Evolutionary conservation across 257 asterid genomes (phyloP).

Genomic region (Ophiorrhiza pumila): DNA sequence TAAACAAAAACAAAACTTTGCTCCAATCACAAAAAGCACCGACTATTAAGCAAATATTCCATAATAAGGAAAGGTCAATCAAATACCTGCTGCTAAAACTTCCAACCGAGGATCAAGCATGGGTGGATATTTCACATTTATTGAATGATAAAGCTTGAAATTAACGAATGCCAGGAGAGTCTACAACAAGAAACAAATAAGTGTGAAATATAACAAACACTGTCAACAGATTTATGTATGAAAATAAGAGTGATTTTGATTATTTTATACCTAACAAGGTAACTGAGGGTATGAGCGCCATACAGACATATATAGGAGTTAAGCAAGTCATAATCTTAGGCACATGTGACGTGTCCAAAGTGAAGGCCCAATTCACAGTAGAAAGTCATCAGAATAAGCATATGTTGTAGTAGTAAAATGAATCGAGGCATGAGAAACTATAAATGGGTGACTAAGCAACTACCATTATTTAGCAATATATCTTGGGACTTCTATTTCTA

Average conservation of each 20-base stretch:
- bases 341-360: too few relatives aligned
- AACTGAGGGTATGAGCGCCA: neutral
- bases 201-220: neutral
- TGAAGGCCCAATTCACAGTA: neutral
- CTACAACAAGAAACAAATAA: conserved; percentile 42
- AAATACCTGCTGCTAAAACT: conserved; percentile 83
- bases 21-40: neutral
- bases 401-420: neutral
- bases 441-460: neutral
- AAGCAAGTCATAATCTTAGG: neutral
- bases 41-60: neutral
- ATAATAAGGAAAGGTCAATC: too few relatives aligned
- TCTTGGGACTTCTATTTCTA: neutral
- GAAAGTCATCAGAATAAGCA: neutral
- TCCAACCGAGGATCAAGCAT: conserved; percentile 86
- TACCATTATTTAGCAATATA: neutral
- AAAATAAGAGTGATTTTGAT: neutral
- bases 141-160: conserved; percentile 66
- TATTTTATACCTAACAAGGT: neutral
- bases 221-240: too few relatives aligned
- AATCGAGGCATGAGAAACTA: neutral
- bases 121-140: conserved; percentile 81
- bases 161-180: conserved; percentile 76
- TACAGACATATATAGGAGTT: neutral
- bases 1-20: neutral